phyloP scores from a whole-genome alignment of 331 rosid genomes.

The Spiraea crenata region DNA sequence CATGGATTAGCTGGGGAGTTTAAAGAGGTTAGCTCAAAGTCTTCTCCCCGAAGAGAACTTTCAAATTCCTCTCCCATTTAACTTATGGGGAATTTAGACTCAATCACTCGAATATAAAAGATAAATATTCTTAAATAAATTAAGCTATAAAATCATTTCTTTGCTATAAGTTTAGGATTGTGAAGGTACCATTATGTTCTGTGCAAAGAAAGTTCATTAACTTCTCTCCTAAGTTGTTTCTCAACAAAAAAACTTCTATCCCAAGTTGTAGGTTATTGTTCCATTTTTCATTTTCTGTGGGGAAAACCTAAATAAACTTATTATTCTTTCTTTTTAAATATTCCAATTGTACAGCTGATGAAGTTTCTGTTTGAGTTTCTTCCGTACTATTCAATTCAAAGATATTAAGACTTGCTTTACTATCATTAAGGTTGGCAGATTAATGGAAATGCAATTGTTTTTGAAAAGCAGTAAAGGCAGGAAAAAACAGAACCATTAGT shows the following conservation, averaged over 20 bases:
- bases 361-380: neutral
- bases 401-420: neutral
- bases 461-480: neutral
- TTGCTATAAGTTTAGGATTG: too few species aligned
- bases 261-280: too few species aligned
- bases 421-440: neutral
- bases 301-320: neutral
- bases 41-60: slow-evolving; percentile 79
- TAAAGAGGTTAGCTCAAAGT: slow-evolving; percentile 59
- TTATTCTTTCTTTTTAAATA: neutral
- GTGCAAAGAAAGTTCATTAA: too few species aligned
- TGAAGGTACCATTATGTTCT: too few species aligned
- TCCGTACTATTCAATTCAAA: neutral
- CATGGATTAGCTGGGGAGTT: slow-evolving; percentile 62
- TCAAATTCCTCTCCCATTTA: slow-evolving; percentile 18
- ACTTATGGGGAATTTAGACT: neutral
- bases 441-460: neutral
- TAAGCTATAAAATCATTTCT: too few species aligned
- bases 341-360: neutral
- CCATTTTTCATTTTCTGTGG: too few species aligned
- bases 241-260: too few species aligned
- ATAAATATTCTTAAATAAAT: too few species aligned
- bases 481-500: slow-evolving; percentile 7
- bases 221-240: too few species aligned
- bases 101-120: too few species aligned